Conservation (phyloP, 495 filamentous ascomycete genomes). For the Lichina pygmaea region DNA sequence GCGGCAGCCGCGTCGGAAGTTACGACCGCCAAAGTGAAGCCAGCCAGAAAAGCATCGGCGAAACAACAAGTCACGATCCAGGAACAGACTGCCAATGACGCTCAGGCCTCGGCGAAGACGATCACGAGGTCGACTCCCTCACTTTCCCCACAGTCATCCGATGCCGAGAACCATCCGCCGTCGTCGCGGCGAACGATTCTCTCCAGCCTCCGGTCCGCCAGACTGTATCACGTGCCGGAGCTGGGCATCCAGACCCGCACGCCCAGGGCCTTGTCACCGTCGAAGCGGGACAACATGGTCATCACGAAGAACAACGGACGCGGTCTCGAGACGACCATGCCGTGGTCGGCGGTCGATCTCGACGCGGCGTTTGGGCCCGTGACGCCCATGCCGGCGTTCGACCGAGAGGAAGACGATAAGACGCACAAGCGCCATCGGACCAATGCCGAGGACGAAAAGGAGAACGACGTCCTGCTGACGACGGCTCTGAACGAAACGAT, state of each 20-base stretch:
- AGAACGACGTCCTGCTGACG: slow-evolving; percentile 8
- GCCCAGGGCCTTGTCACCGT: slow-evolving; percentile 31
- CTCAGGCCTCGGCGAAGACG: not conserved
- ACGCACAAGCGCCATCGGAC: slow-evolving; percentile 1
- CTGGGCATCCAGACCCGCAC: slow-evolving; percentile 24
- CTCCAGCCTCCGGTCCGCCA: slow-evolving; percentile 7
- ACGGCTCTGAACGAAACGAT: slow-evolving; percentile 19
- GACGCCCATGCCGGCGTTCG: slow-evolving; percentile 2
- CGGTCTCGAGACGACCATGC: slow-evolving; percentile 29
- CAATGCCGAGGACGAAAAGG: slow-evolving; percentile 25
- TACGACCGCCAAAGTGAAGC: not conserved
- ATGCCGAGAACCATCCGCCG: slow-evolving; percentile 54
- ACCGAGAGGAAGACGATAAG: not conserved
- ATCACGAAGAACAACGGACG: not conserved
- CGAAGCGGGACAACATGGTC: slow-evolving; percentile 28
- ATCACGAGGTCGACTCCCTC: slow-evolving; percentile 16
- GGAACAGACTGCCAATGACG: not conserved
- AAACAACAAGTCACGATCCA: not conserved
- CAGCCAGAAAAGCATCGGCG: not conserved
- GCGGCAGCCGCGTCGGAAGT: not conserved
- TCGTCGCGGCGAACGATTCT: slow-evolving; percentile 23
- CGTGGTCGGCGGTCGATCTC: slow-evolving; percentile 52
- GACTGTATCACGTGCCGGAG: not conserved
- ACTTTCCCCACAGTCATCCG: slow-evolving; percentile 47
- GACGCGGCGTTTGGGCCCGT: slow-evolving; percentile 26